Base-by-base conservation (phyloP, 2,329 filamentous ascomycete species). In the Metarhizium sp. region DNA sequence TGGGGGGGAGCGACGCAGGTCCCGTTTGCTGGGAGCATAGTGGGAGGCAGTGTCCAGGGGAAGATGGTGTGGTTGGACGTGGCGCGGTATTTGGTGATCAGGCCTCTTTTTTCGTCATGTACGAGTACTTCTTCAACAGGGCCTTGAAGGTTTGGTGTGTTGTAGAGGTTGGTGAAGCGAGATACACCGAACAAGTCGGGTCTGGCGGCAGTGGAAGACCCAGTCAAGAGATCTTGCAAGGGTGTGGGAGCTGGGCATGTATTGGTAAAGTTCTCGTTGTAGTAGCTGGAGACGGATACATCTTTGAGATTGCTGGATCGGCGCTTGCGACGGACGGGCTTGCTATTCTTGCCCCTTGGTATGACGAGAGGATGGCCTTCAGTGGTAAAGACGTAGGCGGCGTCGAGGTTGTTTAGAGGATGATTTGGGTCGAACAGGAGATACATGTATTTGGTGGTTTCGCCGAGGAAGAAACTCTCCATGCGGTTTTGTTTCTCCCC, bases 381-480 rank as follows among this genome's bases (percentile, higher is more conserved):
- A 0, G 94, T 99, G 0, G 89, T 94, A 68, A 99, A 97, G 14
- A 99, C 92, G 68, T 87, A 95, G 0, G 92, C 84, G 0, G 86
- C 85, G 69, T 97, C 94, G 43, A 95, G 74, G 20, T 83, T 85
- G 70, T 97, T 97, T 46, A 99, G 74, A 0, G 92, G 90, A 71
- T 97, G 94, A 14, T 85, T 79, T 4, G 85, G 80, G 61, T 95
- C 89, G 69, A 95, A 97, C 2, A 97, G 81, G 54, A 99, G 75
- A 68, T 95, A 97, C 59, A 99, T 77, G 69, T 99, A 99, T 71
- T 97, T 96, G 48, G 90, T 86, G 1, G 94, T 99, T 71, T 99
- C 94, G 14, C 94, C 92, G 1, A 99, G 78, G 66, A 97, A 97
- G 77, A 97, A 99, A 68, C 92, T 97, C 71, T 99, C 94, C 94